Evolutionary conservation across 495 filamentous ascomycete genomes (phyloP), one percentile per base, ranked within the genome.

Genomic region (Thozetella sp.): DNA sequence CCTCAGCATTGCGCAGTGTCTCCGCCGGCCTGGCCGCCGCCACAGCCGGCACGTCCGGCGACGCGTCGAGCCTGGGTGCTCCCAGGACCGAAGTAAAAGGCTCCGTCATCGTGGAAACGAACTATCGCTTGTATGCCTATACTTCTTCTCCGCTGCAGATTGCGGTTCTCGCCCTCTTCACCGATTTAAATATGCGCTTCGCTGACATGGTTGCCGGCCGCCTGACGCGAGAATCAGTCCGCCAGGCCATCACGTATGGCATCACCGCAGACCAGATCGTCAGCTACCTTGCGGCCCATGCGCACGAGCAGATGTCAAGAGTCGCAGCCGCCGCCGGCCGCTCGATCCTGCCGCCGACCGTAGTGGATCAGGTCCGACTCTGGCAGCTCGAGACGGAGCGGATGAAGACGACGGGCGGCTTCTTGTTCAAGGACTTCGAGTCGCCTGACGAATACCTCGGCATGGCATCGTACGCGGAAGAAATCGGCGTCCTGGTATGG

Each of bases 301-400:
- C 96, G 0, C 95, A 99, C 72, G 90, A 93, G 27, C 90, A 97
- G 64, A 90, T 98, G 86, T 84, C 85, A 48, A 92, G 91, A 61
- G 78, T 83, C 57, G 78, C 79, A 3, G 82, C 82, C 19, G 72
- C 76, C 2, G 72, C 70, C 53, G 76, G 84, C 10, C 77, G 81
- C 19, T 88, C 90, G 17, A 79, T 97, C 9, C 80, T 98, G 1
- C 95, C 96, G 1, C 92, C 95, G 2, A 98, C 96, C 0, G 96
- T 99, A 24, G 91, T 97, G 45, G 95, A 99, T 78, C 95, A 99
- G 77, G 97, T 99, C 61, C 82, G 93, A 4, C 83, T 99, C 11
- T 99, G 95, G 95, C 95, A 99, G 77, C 89, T 97, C 54, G 96
- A 99, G 70, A 90, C 93, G 26, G 96, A 99, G 70, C 83, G 95